Evolutionary conservation across 2,329 filamentous ascomycete genomes (phyloP).

Genomic region (Biscogniauxia marginata): DNA sequence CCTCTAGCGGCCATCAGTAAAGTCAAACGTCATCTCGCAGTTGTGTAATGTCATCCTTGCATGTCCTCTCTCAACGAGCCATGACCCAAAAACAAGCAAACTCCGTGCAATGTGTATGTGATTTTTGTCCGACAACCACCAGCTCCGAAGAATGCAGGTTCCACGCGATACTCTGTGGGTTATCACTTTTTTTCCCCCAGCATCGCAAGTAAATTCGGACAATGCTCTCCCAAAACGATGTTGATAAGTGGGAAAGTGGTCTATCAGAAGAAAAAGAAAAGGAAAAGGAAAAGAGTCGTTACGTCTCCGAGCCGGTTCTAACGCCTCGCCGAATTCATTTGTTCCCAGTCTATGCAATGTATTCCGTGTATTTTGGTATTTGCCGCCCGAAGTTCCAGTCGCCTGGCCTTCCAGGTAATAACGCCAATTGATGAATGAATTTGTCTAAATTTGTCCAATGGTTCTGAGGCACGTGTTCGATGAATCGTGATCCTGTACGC

Average conservation of each 20-base stretch:
- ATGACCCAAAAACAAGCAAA: background rate
- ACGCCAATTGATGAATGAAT: conserved; percentile 19
- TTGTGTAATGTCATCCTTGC: background rate
- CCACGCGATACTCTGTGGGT: conserved; percentile 2
- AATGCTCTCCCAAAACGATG: background rate
- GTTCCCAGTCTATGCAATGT: conserved; percentile 20
- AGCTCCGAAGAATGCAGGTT: background rate
- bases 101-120: background rate
- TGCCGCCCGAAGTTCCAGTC: conserved; percentile 16
- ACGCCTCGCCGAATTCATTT: conserved; percentile 21
- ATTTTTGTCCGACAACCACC: background rate
- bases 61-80: background rate
- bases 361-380: conserved; percentile 18
- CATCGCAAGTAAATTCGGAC: background rate
- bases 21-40: background rate
- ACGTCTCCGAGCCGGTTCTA: conserved; percentile 6
- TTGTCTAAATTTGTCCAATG: conserved; percentile 9
- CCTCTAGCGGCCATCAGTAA: background rate
- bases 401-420: conserved; percentile 18
- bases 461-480: background rate
- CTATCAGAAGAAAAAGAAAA: background rate
- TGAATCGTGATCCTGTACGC: background rate
- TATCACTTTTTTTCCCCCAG: conserved; percentile 4
- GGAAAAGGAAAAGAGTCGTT: background rate
- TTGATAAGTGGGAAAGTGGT: background rate